A percentile compares a stretch with the other conserved stretches of the same genome.
phyloP scores from a whole-genome alignment of 2,329 filamentous ascomycete genomes.

The Arachnopeziza araneosa region DNA sequence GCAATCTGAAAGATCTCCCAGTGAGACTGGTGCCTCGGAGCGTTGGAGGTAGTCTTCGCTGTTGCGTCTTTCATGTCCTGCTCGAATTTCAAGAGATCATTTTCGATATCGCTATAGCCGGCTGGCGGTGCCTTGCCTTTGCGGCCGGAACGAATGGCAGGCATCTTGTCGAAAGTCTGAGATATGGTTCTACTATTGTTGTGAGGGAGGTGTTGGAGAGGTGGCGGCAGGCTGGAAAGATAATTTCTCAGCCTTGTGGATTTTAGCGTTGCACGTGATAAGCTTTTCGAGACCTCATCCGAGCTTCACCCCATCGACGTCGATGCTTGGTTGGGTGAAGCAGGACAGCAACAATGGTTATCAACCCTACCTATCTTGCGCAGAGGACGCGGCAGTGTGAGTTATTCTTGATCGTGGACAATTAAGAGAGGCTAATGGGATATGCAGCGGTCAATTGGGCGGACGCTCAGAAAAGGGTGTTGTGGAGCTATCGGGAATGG shows the following conservation, averaged over 20 bases:
- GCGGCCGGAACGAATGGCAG: constrained; percentile 67
- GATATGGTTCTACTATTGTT: neutral
- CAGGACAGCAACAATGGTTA: constrained; percentile 56
- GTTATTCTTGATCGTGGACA: constrained; percentile 30
- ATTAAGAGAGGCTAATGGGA: constrained; percentile 46
- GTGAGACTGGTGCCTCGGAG: constrained; percentile 77
- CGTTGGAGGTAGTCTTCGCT: constrained; percentile 77
- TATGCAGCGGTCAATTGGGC: constrained; percentile 74
- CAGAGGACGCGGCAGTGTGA: constrained; percentile 72
- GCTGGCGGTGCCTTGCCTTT: constrained; percentile 79
- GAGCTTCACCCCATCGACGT: constrained; percentile 10
- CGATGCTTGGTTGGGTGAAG: neutral
- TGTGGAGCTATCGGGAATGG: constrained; percentile 92
- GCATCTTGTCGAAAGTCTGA: constrained; percentile 46
- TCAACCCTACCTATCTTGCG: constrained; percentile 90
- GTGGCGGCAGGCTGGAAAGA: neutral
- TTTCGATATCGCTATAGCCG: constrained; percentile 83
- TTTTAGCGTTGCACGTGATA: constrained; percentile 8
- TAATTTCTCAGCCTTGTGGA: constrained; percentile 18
- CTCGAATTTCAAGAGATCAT: constrained; percentile 76
- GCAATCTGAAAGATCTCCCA: constrained; percentile 98
- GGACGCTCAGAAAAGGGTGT: constrained; percentile 81
- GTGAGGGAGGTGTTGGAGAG: neutral
- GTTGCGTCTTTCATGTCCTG: constrained; percentile 96
- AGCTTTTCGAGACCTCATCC: constrained; percentile 9